Evolutionary conservation across 495 filamentous ascomycete genomes (phyloP).

Genomic region (Jackrogersella multiformis): DNA sequence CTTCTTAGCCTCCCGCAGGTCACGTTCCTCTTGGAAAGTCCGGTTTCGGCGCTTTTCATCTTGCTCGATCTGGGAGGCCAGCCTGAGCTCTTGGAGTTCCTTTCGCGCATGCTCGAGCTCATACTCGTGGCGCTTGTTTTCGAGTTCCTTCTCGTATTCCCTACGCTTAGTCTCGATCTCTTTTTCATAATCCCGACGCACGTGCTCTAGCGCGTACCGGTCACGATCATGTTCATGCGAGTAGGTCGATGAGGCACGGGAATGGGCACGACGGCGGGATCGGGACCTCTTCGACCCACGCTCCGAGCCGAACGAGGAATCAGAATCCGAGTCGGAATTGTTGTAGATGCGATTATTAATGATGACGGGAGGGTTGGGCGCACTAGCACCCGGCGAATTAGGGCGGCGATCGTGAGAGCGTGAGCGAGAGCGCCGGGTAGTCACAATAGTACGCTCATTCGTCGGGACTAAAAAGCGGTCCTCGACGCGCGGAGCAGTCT

Average conservation of each 20-base stretch:
- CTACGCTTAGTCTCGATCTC: conserved; percentile 38
- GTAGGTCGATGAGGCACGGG: conserved; percentile 40
- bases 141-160: conserved; percentile 33
- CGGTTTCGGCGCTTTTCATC: conserved; percentile 58
- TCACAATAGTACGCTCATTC: conserved; percentile 50
- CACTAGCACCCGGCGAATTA: conserved; percentile 39
- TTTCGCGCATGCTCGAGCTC: conserved; percentile 47
- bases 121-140: conserved; percentile 43
- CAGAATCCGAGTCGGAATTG: conserved; percentile 51
- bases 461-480: conserved; percentile 45
- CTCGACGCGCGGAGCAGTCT: conserved; percentile 39
- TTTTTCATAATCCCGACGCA: conserved; percentile 41
- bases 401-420: conserved; percentile 55
- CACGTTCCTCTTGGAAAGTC: conserved; percentile 52
- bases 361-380: conserved; percentile 53
- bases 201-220: conserved; percentile 35
- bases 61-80: conserved; percentile 46
- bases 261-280: conserved; percentile 34
- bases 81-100: conserved; percentile 47
- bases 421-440: conserved; percentile 52
- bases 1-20: conserved; percentile 54
- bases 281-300: conserved; percentile 27
- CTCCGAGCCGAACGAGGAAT: conserved; percentile 47
- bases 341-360: conserved; percentile 61
- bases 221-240: conserved; percentile 24